These are phyloP conservation scores for Trichoderma cornu-damae DNA, from an alignment of 2,329 filamentous ascomycete genomes.

Conservation along the genomic window DNA sequence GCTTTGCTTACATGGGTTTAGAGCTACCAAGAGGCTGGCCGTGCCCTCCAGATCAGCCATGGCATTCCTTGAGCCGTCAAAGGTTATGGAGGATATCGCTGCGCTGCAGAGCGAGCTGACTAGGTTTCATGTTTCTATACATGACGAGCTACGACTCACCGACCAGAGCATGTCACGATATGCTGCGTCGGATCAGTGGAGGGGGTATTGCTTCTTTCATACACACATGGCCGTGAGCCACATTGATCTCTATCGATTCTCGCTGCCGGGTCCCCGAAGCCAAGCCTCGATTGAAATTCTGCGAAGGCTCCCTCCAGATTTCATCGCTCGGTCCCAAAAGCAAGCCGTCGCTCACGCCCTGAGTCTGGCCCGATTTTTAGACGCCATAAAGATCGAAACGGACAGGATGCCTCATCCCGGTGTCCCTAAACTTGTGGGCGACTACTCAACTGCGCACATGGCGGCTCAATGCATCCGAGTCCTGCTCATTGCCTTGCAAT, in stretches of 20 bases:
- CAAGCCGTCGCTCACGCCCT: slow-evolving; percentile 38
- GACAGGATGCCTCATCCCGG: slow-evolving; percentile 25
- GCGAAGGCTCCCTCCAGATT: slow-evolving; percentile 33
- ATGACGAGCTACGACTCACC: slow-evolving; percentile 31
- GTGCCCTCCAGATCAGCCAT: slow-evolving; percentile 20
- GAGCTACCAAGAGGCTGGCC: slow-evolving; percentile 28
- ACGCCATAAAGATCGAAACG: slow-evolving; percentile 30
- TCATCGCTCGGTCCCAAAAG: slow-evolving; percentile 34
- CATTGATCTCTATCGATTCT: slow-evolving; percentile 38
- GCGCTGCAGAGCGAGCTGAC: slow-evolving; percentile 36
- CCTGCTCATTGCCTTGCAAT: slow-evolving; percentile 34
- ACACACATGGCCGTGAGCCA: slow-evolving; percentile 34
- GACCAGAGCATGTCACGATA: slow-evolving; percentile 33
- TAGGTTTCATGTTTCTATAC: slow-evolving; percentile 34
- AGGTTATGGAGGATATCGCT: slow-evolving; percentile 36
- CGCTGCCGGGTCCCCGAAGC: slow-evolving; percentile 34
- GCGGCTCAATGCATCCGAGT: slow-evolving; percentile 31
- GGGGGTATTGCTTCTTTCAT: slow-evolving; percentile 37
- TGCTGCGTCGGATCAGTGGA: slow-evolving; percentile 29
- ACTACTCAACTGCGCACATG: slow-evolving; percentile 32
- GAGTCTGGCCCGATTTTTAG: slow-evolving; percentile 34
- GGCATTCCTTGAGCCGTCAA: slow-evolving; percentile 32
- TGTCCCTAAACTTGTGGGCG: slow-evolving; percentile 28
- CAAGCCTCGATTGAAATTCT: slow-evolving; percentile 31
- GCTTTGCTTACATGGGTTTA: slow-evolving; percentile 15